Evolutionary conservation across 2,329 filamentous ascomycete species (phyloP).

Genomic region (Coleophoma eucalyptorum): DNA sequence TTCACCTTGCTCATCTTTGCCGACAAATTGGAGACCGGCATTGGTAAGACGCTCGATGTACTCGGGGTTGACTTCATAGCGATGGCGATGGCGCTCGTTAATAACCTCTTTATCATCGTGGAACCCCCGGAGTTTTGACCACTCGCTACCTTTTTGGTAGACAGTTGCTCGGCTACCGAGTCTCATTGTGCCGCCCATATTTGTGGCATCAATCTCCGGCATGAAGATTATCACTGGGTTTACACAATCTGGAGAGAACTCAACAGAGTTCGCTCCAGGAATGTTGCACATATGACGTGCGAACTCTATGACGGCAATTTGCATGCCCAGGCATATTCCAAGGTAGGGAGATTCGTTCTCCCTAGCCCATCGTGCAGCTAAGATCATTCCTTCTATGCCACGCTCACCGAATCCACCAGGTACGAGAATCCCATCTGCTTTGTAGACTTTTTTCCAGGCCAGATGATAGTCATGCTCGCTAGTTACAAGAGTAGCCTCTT

Average conservation of each 20-base stretch:
- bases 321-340: conserved; percentile 80
- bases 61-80: conserved; percentile 86
- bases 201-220: conserved; percentile 79
- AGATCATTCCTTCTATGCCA: conserved; percentile 87
- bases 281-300: conserved; percentile 73
- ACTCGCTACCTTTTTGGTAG: conserved; percentile 74
- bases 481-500: conserved; percentile 55
- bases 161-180: conserved; percentile 59
- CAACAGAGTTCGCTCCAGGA: conserved; percentile 29
- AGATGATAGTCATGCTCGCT: conserved; percentile 76
- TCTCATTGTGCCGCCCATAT: conserved; percentile 83
- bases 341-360: conserved; percentile 78
- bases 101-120: conserved; percentile 59
- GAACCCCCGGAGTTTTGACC: conserved; percentile 71
- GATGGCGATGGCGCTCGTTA: conserved; percentile 78
- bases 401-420: conserved; percentile 65
- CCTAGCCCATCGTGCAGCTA: conserved; percentile 79
- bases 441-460: conserved; percentile 78
- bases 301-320: conserved; percentile 86
- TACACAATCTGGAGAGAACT: conserved; percentile 23
- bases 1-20: conserved; percentile 73
- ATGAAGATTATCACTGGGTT: conserved; percentile 73
- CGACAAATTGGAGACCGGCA: conserved; percentile 70
- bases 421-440: conserved; percentile 58
- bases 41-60: conserved; percentile 66